Evolutionary conservation across 331 rosid species (phyloP).

Genomic region (Rosa hybrid): DNA sequence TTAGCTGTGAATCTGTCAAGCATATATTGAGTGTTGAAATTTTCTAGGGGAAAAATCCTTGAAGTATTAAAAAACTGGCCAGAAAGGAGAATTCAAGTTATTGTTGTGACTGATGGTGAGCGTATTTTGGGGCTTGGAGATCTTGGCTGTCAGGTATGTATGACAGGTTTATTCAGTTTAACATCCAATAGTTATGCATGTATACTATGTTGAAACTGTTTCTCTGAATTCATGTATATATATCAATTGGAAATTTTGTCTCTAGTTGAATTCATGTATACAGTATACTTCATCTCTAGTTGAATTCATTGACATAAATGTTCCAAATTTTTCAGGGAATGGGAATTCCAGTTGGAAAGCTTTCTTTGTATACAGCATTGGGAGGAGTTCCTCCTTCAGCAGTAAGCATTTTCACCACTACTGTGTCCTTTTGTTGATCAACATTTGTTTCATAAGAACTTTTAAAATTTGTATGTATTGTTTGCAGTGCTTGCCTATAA

Average conservation of each 20-base stretch:
- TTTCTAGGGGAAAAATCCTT: constrained; percentile 76
- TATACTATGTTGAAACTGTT: constrained; percentile 1
- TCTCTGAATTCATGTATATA: constrained; percentile 9
- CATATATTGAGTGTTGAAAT: constrained; percentile 16
- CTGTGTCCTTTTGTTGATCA: background rate
- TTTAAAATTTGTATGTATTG: constrained; percentile 17
- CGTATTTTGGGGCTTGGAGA: constrained; percentile 97
- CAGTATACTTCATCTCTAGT: background rate
- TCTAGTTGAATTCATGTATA: too few species aligned
- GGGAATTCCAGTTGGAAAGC: constrained; percentile 99
- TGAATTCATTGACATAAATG: background rate
- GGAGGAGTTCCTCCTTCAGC: constrained; percentile 98
- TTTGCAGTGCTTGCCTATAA: constrained; percentile 89
- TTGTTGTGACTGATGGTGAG: constrained; percentile 97
- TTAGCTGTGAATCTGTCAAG: constrained; percentile 12
- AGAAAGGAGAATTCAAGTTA: constrained; percentile 79
- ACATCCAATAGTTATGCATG: background rate
- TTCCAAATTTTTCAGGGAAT: constrained; percentile 70
- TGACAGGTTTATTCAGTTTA: background rate
- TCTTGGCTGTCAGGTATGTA: constrained; percentile 91
- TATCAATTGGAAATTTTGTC: background rate
- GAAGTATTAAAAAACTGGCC: constrained; percentile 98
- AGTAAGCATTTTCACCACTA: constrained; percentile 45
- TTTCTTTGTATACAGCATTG: constrained; percentile 83
- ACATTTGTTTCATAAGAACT: background rate